phyloP scores from a whole-genome alignment of 1,139 yeast species.

The Geotrichum klebahnii region DNA sequence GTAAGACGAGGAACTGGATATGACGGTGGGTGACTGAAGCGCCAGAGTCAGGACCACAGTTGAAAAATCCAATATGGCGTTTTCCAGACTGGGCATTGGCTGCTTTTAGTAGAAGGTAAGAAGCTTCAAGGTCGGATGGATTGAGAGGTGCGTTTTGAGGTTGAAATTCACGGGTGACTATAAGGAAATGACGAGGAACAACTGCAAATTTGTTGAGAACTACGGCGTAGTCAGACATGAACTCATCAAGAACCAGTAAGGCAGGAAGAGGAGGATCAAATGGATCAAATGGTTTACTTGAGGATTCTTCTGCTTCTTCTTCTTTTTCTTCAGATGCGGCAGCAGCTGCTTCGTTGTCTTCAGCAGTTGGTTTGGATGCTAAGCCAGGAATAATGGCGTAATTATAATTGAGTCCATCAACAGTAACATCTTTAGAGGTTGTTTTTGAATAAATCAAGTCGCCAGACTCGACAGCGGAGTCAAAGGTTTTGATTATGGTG shows the following conservation, averaged over 20 bases:
- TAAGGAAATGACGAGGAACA: slow-evolving; percentile 68
- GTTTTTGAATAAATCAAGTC: slow-evolving; percentile 35
- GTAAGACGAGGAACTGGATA: slow-evolving; percentile 74
- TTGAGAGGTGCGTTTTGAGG: slow-evolving; percentile 69
- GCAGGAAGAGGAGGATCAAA: slow-evolving; percentile 77
- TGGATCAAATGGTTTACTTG: slow-evolving; percentile 57
- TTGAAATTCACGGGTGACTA: slow-evolving; percentile 68
- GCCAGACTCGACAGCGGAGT: slow-evolving; percentile 37
- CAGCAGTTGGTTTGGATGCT: slow-evolving; percentile 49
- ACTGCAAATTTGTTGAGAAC: slow-evolving; percentile 85
- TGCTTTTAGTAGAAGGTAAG: slow-evolving; percentile 50
- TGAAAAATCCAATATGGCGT: slow-evolving; percentile 73
- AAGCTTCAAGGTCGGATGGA: slow-evolving; percentile 60
- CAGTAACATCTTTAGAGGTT: slow-evolving; percentile 27
- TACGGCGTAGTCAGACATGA: slow-evolving; percentile 56
- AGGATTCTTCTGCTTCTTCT: slow-evolving; percentile 34
- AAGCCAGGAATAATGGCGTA: slow-evolving; percentile 50
- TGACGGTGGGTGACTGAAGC: slow-evolving; percentile 94
- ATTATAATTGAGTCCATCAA: slow-evolving; percentile 40
- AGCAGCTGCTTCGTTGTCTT: slow-evolving; percentile 12
- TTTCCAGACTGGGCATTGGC: slow-evolving; percentile 39
- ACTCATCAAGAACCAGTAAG: slow-evolving; percentile 56
- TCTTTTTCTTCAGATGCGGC: slow-evolving; percentile 27
- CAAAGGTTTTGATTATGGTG: slow-evolving; percentile 32
- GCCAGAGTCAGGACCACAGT: slow-evolving; percentile 83